These are phyloP conservation scores for Sphagnum fallax DNA, from an alignment of 228 moss, liverwort and hornwort species.

Conservation along the genomic window DNA sequence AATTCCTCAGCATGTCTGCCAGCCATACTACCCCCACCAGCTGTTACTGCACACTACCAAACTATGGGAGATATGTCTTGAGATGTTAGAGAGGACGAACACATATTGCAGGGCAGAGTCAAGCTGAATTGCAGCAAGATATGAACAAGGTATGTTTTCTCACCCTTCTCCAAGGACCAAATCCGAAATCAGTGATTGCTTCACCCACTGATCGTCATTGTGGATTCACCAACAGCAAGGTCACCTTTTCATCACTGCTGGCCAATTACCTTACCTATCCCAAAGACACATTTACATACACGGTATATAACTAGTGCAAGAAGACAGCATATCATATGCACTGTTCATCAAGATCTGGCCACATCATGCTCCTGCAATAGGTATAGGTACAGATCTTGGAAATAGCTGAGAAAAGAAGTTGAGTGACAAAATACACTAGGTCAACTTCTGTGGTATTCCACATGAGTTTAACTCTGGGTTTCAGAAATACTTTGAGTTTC, in stretches of 20 bases:
- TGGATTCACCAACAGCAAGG: constrained; percentile 72
- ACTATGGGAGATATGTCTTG: no score
- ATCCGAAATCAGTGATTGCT: constrained; percentile 88
- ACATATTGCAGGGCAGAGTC: not conserved
- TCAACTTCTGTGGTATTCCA: no score
- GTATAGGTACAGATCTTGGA: no score
- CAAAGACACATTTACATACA: no score
- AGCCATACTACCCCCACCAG: constrained; percentile 18
- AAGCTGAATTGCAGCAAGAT: not conserved
- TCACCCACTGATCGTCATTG: constrained; percentile 90
- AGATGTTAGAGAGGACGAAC: no score
- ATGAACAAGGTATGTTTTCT: not conserved
- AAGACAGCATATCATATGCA: no score
- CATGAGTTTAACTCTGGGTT: no score
- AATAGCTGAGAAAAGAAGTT: no score
- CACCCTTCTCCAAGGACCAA: constrained; percentile 89
- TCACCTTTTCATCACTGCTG: constrained; percentile 58
- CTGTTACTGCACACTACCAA: constrained; percentile 9
- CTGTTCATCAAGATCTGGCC: no score
- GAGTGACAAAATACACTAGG: no score
- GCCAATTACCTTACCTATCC: constrained; percentile 73
- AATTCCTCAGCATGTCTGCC: constrained; percentile 93
- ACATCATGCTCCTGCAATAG: no score
- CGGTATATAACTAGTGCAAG: no score
- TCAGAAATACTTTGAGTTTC: not conserved